A percentile compares a stretch with the other conserved stretches of the same genome.
Conservation (phyloP, 345 rosid genomes). For the Camelina neglecta region DNA sequence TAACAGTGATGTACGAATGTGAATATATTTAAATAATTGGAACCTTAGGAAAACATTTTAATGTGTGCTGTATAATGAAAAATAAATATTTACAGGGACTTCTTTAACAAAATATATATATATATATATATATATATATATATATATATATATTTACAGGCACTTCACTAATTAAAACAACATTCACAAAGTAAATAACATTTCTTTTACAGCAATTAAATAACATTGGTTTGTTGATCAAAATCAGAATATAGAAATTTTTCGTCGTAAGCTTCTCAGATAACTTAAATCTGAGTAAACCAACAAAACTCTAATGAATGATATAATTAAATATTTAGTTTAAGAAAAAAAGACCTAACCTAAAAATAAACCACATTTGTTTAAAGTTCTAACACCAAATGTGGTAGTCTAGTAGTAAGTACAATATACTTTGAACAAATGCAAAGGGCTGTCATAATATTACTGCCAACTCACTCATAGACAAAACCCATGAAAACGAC, state of each 20-base stretch:
- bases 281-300: background rate
- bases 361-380: background rate
- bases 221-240: conserved; percentile 3
- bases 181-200: background rate
- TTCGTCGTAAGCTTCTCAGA: background rate
- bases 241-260: background rate
- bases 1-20: conserved; percentile 23
- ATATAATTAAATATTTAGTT: background rate
- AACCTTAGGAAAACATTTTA: background rate
- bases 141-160: background rate
- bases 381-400: background rate
- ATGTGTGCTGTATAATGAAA: no score
- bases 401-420: background rate
- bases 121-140: background rate
- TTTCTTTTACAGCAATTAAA: no score
- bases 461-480: conserved; percentile 29
- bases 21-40: background rate
- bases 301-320: background rate
- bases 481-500: conserved; percentile 36
- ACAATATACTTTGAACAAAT: conserved; percentile 15
- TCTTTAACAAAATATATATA: background rate
- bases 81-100: no score
- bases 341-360: background rate
- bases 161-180: no score
- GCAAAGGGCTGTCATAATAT: conserved; percentile 29